Percentiles rank a stretch among this genome's conserved stretches.
Conservation (phyloP, 768 basidiomycete species). For the Kwoniella europaea region DNA sequence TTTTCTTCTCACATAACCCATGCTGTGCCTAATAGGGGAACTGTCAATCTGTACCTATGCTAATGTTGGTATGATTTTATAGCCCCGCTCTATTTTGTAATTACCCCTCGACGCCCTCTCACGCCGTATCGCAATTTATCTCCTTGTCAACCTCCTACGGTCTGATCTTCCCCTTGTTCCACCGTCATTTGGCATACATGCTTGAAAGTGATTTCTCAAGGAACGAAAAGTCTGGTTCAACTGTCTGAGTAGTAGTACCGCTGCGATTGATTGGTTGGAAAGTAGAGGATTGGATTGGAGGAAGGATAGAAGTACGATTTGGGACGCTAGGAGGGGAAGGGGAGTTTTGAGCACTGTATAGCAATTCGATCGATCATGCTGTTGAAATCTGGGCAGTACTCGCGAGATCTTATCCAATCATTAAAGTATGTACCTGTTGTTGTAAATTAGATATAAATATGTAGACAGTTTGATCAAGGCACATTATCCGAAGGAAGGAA, state of each 20-base stretch:
- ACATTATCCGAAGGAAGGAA: neutral
- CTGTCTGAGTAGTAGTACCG: constrained; percentile 56
- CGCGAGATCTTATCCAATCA: too few relatives aligned
- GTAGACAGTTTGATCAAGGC: neutral
- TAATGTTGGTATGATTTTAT: neutral
- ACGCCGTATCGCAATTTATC: constrained; percentile 59
- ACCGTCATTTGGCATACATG: constrained; percentile 62
- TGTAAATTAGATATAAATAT: neutral
- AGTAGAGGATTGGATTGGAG: constrained; percentile 44
- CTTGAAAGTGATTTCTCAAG: constrained; percentile 56
- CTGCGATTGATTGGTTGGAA: constrained; percentile 60
- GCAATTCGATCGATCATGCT: neutral
- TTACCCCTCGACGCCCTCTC: constrained; percentile 57
- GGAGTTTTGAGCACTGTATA: constrained; percentile 3
- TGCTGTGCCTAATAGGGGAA: neutral
- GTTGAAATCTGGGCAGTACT: too few relatives aligned
- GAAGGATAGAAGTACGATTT: constrained; percentile 23
- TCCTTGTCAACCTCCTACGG: constrained; percentile 57
- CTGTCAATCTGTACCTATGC: neutral
- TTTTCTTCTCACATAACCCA: neutral
- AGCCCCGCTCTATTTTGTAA: constrained; percentile 60
- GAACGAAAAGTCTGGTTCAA: constrained; percentile 60
- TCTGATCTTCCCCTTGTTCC: constrained; percentile 61
- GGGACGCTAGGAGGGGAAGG: constrained; percentile 44
- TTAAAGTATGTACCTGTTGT: neutral